Conservation (phyloP, 75 land plant genomes). For the Picea glauca region DNA sequence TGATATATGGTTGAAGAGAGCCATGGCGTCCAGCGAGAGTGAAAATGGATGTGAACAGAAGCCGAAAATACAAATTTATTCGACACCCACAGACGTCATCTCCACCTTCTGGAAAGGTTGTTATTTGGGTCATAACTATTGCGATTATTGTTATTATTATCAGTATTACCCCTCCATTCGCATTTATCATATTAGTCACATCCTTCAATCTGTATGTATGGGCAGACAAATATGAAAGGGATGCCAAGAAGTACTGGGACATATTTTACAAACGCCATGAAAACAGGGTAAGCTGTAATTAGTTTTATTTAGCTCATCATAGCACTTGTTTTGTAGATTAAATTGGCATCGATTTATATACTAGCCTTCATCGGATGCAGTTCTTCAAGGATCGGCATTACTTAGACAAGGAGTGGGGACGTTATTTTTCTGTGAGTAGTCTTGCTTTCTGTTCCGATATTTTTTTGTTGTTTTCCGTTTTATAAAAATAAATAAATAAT, state of each 20-base stretch:
- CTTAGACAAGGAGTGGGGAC: constrained; percentile 98
- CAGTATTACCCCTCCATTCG: neutral
- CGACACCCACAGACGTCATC: constrained; percentile 28
- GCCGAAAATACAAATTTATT: constrained; percentile 40
- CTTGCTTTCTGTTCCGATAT: neutral
- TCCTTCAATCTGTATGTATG: neutral
- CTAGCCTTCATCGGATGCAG: constrained; percentile 26
- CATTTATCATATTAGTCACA: neutral
- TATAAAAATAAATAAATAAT: too few relatives aligned
- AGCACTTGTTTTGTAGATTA: neutral
- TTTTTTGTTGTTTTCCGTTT: too few relatives aligned
- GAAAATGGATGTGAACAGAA: neutral
- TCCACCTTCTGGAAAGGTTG: constrained; percentile 64
- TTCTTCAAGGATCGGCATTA: constrained; percentile 99
- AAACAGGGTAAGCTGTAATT: constrained; percentile 47
- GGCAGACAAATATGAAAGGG: constrained; percentile 92
- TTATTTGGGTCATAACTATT: neutral
- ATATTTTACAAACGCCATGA: constrained; percentile 86
- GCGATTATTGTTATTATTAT: neutral
- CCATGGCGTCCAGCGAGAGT: constrained; percentile 14
- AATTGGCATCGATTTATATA: neutral
- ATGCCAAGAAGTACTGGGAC: constrained; percentile 96
- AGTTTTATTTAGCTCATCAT: neutral
- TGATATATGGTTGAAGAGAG: neutral
- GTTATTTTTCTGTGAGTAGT: constrained; percentile 55